A percentile compares a stretch with the other conserved stretches of the same genome.
These are phyloP conservation scores for Macrophomina tecta DNA, from an alignment of 2,329 filamentous ascomycete species.

Conservation along the genomic window DNA sequence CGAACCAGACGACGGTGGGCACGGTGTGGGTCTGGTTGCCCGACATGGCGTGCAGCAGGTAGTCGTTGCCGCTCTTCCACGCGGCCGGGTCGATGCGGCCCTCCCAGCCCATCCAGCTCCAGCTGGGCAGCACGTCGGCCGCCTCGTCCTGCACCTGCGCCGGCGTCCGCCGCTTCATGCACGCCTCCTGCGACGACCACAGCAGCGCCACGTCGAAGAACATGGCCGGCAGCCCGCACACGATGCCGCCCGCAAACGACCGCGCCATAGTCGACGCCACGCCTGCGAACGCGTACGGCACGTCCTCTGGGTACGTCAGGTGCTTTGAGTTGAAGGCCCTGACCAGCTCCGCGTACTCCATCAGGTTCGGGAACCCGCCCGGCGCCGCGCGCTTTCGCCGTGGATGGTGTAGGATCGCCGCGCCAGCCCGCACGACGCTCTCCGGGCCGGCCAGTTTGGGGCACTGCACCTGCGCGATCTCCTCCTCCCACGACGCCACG, in stretches of 20 bases:
- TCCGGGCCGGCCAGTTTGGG: neutral
- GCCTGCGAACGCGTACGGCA: constrained; percentile 29
- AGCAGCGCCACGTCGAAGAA: constrained; percentile 32
- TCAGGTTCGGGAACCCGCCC: neutral
- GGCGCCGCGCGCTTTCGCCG: neutral
- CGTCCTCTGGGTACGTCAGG: constrained; percentile 27
- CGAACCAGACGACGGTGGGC: constrained; percentile 20
- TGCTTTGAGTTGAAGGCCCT: constrained; percentile 9
- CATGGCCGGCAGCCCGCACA: constrained; percentile 31
- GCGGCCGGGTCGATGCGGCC: constrained; percentile 12
- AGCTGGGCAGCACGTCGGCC: constrained; percentile 9
- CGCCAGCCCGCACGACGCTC: neutral
- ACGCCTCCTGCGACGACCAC: constrained; percentile 29
- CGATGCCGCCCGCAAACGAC: constrained; percentile 30
- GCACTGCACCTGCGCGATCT: constrained; percentile 24
- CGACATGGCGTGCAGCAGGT: neutral
- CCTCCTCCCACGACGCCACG: constrained; percentile 16
- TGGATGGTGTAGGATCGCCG: neutral
- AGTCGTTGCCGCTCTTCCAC: constrained; percentile 19
- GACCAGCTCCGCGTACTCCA: constrained; percentile 1
- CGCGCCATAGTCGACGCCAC: constrained; percentile 18
- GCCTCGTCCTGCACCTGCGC: constrained; percentile 1
- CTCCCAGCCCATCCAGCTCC: constrained; percentile 31
- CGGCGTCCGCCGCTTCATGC: constrained; percentile 17
- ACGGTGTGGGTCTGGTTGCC: constrained; percentile 1